Evolutionary conservation across 2,329 filamentous ascomycete genomes (phyloP).

Genomic region (Curvularia eragrostidis): DNA sequence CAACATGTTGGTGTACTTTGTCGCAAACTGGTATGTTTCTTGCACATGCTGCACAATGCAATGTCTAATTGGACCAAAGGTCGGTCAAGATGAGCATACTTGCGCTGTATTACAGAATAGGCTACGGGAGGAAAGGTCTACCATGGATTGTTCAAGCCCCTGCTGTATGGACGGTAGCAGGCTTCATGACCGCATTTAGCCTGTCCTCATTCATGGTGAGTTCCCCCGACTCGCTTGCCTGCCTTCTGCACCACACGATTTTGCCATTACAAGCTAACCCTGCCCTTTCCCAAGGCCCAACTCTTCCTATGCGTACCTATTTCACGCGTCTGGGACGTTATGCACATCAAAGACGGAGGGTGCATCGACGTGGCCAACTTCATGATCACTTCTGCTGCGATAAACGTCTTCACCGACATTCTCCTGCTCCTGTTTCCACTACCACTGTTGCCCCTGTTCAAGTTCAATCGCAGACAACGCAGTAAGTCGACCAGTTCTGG

Average conservation of each 20-base stretch:
- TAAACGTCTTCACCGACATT: constrained; percentile 37
- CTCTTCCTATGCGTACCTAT: constrained; percentile 33
- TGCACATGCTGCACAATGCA: background rate
- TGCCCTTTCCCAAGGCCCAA: constrained; percentile 23
- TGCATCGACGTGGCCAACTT: constrained; percentile 32
- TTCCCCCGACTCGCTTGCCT: background rate
- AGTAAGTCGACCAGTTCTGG: constrained; percentile 17
- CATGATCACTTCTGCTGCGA: constrained; percentile 30
- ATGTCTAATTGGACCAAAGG: constrained; percentile 18
- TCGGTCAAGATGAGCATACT: constrained; percentile 43
- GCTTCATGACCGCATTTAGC: constrained; percentile 30
- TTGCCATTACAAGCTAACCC: background rate
- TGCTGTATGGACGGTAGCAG: constrained; percentile 31
- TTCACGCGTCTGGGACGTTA: constrained; percentile 27
- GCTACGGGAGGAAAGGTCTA: constrained; percentile 30
- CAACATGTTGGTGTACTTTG: constrained; percentile 37
- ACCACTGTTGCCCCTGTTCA: constrained; percentile 32
- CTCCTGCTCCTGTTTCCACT: constrained; percentile 34
- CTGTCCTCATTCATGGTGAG: constrained; percentile 33
- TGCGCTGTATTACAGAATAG: constrained; percentile 38
- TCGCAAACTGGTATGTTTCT: constrained; percentile 33
- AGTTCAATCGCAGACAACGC: constrained; percentile 36
- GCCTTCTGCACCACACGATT: background rate
- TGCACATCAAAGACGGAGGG: constrained; percentile 18
- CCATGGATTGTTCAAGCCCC: constrained; percentile 32